phyloP scores from a whole-genome alignment of 2,329 filamentous ascomycete genomes.

The Botrytis sinoallii region DNA sequence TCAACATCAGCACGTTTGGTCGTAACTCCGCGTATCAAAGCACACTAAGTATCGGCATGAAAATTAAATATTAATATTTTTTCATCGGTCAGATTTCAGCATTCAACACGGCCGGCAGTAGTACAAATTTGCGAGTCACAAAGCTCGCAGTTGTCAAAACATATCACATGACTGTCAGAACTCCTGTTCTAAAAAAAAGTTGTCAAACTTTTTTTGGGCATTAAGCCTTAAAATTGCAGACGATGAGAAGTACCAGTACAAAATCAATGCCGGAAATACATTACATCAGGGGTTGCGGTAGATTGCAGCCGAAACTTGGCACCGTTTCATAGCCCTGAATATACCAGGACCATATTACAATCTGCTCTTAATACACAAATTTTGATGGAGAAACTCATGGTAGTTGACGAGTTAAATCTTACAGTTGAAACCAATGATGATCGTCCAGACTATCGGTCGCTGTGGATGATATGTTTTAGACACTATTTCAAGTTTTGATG shows the following conservation, averaged over 20 bases:
- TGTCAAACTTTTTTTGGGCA: neutral
- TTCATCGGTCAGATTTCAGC: neutral
- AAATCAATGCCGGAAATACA: neutral
- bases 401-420: neutral
- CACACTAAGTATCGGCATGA: neutral
- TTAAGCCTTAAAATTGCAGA: neutral
- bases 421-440: neutral
- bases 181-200: neutral
- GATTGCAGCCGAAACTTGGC: neutral
- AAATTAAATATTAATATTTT: neutral
- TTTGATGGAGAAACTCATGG: neutral
- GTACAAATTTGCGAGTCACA: neutral
- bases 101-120: neutral
- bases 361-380: neutral
- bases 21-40: conserved; percentile 9
- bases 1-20: neutral
- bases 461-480: neutral
- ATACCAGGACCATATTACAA: neutral
- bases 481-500: neutral
- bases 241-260: neutral
- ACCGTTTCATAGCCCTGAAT: neutral
- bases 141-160: neutral
- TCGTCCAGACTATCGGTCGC: neutral
- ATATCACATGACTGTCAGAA: conserved; percentile 1
- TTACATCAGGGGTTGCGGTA: neutral